A percentile compares a stretch with the other conserved stretches of the same genome.
phyloP scores from a whole-genome alignment of 257 asterid genomes.

The Solanum pimpinellifolium region DNA sequence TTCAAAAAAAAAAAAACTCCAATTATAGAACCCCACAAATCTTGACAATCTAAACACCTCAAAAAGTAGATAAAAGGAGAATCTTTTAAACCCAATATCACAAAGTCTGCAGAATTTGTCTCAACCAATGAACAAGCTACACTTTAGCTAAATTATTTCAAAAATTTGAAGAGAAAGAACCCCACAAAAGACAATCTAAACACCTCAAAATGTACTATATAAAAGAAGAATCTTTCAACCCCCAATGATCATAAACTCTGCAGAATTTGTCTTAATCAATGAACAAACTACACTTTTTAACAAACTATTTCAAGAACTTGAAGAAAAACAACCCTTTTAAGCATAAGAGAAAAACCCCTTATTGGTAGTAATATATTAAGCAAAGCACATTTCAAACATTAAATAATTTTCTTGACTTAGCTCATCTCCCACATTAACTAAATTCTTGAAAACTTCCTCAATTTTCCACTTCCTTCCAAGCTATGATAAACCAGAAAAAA shows the following conservation, averaged over 20 bases:
- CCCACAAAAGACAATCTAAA: slow-evolving; percentile 1
- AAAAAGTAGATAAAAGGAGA: neutral
- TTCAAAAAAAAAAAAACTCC: neutral
- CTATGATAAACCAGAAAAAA: slow-evolving; percentile 7
- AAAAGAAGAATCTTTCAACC: neutral
- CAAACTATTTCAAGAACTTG: neutral
- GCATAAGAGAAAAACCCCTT: neutral
- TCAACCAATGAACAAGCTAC: neutral
- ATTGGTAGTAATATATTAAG: neutral
- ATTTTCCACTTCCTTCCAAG: slow-evolving; percentile 8
- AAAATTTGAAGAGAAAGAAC: neutral
- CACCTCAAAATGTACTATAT: neutral
- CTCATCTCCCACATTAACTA: slow-evolving; percentile 11
- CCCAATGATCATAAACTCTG: neutral
- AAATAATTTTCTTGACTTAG: neutral
- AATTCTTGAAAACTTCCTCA: slow-evolving; percentile 4
- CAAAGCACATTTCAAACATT: neutral
- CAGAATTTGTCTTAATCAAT: neutral
- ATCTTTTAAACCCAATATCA: neutral
- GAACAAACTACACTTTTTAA: neutral
- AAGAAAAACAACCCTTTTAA: neutral
- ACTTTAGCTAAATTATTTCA: neutral
- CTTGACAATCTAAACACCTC: neutral
- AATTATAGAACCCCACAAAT: slow-evolving; percentile 4
- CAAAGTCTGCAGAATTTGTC: neutral